phyloP scores from a whole-genome alignment of 805 yeast species.

The Brettanomyces anomalus region DNA sequence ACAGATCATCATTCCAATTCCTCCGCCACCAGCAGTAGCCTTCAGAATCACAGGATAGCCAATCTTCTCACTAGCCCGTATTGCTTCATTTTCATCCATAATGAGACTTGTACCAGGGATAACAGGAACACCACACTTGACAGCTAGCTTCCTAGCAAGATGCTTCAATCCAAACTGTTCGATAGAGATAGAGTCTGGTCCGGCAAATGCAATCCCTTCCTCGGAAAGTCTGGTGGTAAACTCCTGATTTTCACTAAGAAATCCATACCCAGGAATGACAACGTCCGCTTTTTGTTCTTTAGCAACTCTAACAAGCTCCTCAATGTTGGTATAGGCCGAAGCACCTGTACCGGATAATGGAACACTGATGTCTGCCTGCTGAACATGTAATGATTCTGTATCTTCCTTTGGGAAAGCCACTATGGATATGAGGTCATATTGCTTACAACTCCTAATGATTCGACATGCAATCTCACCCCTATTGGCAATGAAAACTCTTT shows the following conservation, averaged over 20 bases:
- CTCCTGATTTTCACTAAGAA: conserved; percentile 26
- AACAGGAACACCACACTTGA: conserved; percentile 17
- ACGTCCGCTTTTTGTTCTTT: conserved; percentile 24
- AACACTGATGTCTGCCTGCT: conserved; percentile 18
- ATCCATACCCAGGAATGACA: conserved; percentile 34
- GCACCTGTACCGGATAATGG: conserved; percentile 21
- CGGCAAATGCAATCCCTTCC: conserved; percentile 17
- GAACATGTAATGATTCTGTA: conserved; percentile 22
- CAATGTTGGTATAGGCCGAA: conserved; percentile 17
- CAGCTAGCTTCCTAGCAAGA: conserved; percentile 19
- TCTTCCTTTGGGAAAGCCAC: conserved; percentile 21
- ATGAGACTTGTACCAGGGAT: conserved; percentile 20
- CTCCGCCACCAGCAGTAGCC: conserved; percentile 26
- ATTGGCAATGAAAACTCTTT: conserved; percentile 17
- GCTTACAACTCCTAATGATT: conserved; percentile 15
- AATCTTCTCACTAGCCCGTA: conserved; percentile 10
- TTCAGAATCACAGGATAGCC: conserved; percentile 23
- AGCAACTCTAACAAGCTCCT: conserved; percentile 21
- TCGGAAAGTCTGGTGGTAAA: conserved; percentile 13
- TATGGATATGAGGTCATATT: conserved; percentile 11
- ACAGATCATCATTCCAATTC: conserved; percentile 23
- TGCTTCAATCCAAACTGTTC: conserved; percentile 23
- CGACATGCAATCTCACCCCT: conserved; percentile 22
- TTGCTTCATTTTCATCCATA: conserved; percentile 6
- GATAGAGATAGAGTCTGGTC: conserved; percentile 19